Conservation (phyloP, 768 basidiomycete species). For the Auriscalpium vulgare region DNA sequence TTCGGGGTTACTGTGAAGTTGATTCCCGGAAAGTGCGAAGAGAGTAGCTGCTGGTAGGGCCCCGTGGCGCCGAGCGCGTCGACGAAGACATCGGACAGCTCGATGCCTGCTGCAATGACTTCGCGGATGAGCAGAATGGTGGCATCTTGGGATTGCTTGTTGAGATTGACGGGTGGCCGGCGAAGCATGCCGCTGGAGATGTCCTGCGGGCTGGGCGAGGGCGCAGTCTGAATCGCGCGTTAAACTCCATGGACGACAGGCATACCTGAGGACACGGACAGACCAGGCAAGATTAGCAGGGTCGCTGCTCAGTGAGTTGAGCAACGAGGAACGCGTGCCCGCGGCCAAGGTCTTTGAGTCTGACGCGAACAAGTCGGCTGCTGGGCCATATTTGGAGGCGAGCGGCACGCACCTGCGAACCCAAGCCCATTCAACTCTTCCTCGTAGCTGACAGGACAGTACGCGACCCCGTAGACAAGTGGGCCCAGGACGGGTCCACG, state of each 20-base stretch:
- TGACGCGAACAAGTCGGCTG: slow-evolving; percentile 23
- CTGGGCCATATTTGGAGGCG: background rate
- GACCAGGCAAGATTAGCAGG: slow-evolving; percentile 73
- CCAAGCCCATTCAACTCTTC: slow-evolving; percentile 71
- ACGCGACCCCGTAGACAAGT: slow-evolving; percentile 92
- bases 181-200: slow-evolving; percentile 91
- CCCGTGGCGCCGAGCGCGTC: slow-evolving; percentile 88
- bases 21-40: slow-evolving; percentile 74
- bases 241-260: background rate
- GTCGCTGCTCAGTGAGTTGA: slow-evolving; percentile 62
- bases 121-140: slow-evolving; percentile 85
- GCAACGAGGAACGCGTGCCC: slow-evolving; percentile 54
- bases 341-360: slow-evolving; percentile 90
- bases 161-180: slow-evolving; percentile 77
- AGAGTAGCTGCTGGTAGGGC: slow-evolving; percentile 80
- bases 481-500: slow-evolving; percentile 94
- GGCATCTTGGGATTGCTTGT: slow-evolving; percentile 81
- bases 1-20: slow-evolving; percentile 85
- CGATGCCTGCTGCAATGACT: slow-evolving; percentile 72
- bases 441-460: slow-evolving; percentile 76
- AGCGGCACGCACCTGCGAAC: slow-evolving; percentile 65
- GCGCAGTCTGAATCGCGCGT: slow-evolving; percentile 9
- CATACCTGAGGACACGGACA: slow-evolving; percentile 45
- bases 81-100: slow-evolving; percentile 82
- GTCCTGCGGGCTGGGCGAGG: slow-evolving; percentile 64